phyloP scores from a whole-genome alignment of 768 basidiomycete species.

The Collybiopsis confluens region DNA sequence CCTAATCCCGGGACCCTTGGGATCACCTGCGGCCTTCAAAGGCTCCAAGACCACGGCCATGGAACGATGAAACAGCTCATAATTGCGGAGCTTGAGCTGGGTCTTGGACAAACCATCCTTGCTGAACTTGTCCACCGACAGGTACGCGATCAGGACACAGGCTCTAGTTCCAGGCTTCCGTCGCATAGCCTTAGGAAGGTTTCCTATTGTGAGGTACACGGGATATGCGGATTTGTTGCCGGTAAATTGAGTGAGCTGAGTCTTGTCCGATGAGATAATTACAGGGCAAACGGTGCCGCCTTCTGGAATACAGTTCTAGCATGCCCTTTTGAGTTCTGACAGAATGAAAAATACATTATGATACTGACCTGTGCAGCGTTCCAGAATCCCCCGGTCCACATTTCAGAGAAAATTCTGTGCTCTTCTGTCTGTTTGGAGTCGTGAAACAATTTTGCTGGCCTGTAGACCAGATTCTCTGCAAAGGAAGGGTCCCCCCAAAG shows the following conservation, averaged over 20 bases:
- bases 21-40: not conserved
- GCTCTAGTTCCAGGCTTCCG: not conserved
- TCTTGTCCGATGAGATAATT: conserved; percentile 25
- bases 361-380: conserved; percentile 3
- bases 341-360: not conserved
- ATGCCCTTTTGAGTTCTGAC: not conserved
- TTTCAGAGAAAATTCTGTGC: conserved; percentile 10
- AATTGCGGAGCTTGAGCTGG: too few relatives aligned
- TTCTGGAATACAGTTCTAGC: not conserved
- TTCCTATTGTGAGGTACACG: conserved; percentile 29
- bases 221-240: conserved; percentile 28
- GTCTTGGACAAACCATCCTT: not conserved
- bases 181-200: conserved; percentile 19
- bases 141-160: conserved; percentile 13
- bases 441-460: not conserved
- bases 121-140: conserved; percentile 7
- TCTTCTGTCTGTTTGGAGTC: too few relatives aligned
- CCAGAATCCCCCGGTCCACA: conserved; percentile 17
- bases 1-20: conserved; percentile 11
- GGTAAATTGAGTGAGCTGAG: conserved; percentile 21
- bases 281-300: not conserved
- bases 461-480: conserved; percentile 6
- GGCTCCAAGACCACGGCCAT: too few relatives aligned
- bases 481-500: conserved; percentile 11
- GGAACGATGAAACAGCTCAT: too few relatives aligned